Evolutionary conservation across 495 filamentous ascomycete genomes (phyloP).

Genomic region (Penicillium subrubescens): DNA sequence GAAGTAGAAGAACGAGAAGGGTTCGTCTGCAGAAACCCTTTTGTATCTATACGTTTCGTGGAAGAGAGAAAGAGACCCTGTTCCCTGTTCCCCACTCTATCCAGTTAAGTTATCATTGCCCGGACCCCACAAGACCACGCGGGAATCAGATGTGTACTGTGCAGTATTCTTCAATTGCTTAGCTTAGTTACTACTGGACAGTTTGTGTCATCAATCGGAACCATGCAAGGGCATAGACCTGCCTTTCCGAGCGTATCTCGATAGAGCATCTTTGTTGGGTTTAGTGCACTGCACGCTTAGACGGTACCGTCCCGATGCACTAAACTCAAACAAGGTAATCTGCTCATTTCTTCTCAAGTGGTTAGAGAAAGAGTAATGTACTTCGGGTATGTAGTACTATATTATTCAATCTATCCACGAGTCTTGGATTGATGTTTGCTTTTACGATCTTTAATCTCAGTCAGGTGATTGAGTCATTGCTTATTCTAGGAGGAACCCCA

Average conservation of each 20-base stretch:
- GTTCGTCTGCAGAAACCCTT: neutral
- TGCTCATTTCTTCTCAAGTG: slow-evolving; percentile 3
- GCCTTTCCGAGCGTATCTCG: neutral
- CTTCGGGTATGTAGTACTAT: neutral
- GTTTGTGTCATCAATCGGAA: neutral
- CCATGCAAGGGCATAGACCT: neutral
- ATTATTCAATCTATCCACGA: no score
- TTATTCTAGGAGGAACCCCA: no score
- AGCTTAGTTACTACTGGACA: neutral
- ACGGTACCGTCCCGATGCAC: neutral
- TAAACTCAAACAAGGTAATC: neutral
- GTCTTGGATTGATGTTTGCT: no score
- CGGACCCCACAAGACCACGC: neutral
- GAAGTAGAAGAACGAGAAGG: neutral
- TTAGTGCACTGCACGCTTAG: neutral
- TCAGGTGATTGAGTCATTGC: no score
- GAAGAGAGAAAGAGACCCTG: neutral
- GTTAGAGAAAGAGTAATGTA: neutral
- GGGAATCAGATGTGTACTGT: neutral
- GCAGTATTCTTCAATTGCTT: neutral
- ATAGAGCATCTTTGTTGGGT: neutral
- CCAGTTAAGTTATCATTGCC: neutral
- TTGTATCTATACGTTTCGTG: neutral
- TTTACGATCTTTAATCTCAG: no score
- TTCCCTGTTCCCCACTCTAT: neutral